These are phyloP conservation scores for Phytophthora pseudosyringae DNA, from an alignment of 352 stramenopile genomes.

Conservation along the genomic window DNA sequence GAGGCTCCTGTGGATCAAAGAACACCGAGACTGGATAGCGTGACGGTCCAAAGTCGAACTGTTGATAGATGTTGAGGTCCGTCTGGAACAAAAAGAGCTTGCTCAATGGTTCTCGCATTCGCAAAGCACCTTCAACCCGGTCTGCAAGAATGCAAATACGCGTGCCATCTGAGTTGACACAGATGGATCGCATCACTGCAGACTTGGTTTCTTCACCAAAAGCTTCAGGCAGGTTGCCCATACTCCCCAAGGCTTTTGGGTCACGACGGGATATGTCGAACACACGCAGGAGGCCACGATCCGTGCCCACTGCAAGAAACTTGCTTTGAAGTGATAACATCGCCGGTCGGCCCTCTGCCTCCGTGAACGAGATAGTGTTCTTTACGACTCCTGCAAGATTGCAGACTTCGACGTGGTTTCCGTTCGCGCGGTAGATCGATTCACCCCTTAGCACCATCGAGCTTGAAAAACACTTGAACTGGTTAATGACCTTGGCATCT, in stretches of 20 bases:
- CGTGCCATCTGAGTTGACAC: conserved; percentile 90
- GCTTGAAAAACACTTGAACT: conserved; percentile 80
- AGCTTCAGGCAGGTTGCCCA: conserved; percentile 73
- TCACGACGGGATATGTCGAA: conserved; percentile 89
- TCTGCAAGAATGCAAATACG: conserved; percentile 91
- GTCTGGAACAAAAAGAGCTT: conserved; percentile 92
- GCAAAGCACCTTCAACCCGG: conserved; percentile 69
- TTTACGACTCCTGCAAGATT: conserved; percentile 90
- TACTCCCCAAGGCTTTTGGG: conserved; percentile 87
- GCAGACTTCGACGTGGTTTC: conserved; percentile 89
- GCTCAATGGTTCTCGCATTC: conserved; percentile 86
- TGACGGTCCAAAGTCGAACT: conserved; percentile 88
- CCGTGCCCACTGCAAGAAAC: conserved; percentile 91
- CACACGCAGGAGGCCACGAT: conserved; percentile 84
- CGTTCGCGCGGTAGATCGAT: conserved; percentile 86
- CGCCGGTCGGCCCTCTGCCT: conserved; percentile 84
- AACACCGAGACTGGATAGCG: conserved; percentile 84
- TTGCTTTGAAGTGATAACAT: conserved; percentile 90
- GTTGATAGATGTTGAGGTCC: conserved; percentile 89
- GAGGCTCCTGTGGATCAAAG: conserved; percentile 91
- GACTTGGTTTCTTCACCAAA: conserved; percentile 63
- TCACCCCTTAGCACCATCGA: conserved; percentile 85
- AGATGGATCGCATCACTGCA: conserved; percentile 69
- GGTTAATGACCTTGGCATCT: conserved; percentile 56
- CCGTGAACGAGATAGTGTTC: conserved; percentile 91